Percentiles rank a stretch among this genome's conserved stretches.
Conservation (phyloP, 2,329 filamentous ascomycete species). For the Calonectria pauciramosa region DNA sequence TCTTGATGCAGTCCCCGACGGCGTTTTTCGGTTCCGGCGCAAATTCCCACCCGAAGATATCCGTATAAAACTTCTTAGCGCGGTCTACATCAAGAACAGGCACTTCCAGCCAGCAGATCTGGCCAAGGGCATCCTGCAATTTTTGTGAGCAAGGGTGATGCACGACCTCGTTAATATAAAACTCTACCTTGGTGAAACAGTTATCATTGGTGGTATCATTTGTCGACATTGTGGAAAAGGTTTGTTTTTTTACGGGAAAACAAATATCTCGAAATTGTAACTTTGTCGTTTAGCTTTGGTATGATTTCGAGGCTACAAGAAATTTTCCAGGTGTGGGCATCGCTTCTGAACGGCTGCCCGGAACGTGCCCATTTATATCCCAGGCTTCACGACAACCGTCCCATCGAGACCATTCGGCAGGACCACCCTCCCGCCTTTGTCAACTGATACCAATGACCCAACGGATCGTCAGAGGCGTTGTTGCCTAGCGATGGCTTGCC, state of each 20-base stretch:
- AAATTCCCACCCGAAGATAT: constrained; percentile 53
- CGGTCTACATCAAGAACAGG: constrained; percentile 52
- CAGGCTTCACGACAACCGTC: not conserved
- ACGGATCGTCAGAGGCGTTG: constrained; percentile 35
- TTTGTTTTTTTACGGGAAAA: not conserved
- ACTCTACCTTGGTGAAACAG: constrained; percentile 28
- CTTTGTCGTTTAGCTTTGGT: no score
- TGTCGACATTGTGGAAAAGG: not conserved
- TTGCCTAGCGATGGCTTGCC: constrained; percentile 40
- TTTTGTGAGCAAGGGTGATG: constrained; percentile 2
- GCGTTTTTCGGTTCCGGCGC: constrained; percentile 34
- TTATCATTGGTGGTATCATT: constrained; percentile 32
- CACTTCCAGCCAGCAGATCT: constrained; percentile 56
- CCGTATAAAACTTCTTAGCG: constrained; percentile 54
- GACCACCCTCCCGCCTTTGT: not conserved
- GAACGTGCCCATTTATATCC: constrained; percentile 35
- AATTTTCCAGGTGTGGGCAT: not conserved
- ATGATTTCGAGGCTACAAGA: not conserved
- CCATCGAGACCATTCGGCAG: not conserved
- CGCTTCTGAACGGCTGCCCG: not conserved
- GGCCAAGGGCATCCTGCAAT: constrained; percentile 44
- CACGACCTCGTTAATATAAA: not conserved
- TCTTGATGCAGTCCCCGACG: constrained; percentile 43
- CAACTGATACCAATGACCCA: not conserved
- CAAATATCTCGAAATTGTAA: not conserved